phyloP scores from a whole-genome alignment of 164 flowering plant species.

The Kingdonia uniflora region DNA sequence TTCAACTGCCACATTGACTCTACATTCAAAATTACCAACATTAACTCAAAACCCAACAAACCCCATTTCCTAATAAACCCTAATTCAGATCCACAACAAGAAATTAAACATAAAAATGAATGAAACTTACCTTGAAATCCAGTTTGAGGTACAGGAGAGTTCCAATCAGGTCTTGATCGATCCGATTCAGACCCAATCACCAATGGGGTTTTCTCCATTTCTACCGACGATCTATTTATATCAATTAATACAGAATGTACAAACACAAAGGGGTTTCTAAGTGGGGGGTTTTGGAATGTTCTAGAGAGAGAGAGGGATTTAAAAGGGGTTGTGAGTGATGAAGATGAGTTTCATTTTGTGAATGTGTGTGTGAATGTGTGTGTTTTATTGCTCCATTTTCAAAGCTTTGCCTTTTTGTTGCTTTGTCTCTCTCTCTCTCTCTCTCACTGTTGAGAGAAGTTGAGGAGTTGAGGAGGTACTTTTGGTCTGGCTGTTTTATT shows the following conservation, averaged over 20 bases:
- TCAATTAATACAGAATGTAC: constrained; percentile 6
- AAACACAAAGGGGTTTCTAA: neutral
- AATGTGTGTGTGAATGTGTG: no score
- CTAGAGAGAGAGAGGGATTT: constrained; percentile 12
- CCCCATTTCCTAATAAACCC: constrained; percentile 13
- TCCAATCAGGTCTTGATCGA: constrained; percentile 32
- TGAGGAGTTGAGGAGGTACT: neutral
- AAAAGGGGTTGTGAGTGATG: neutral
- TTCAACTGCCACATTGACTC: constrained; percentile 58
- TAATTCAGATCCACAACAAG: constrained; percentile 2
- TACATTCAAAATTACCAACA: constrained; percentile 16
- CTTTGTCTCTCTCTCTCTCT: constrained; percentile 5
- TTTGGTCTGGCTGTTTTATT: constrained; percentile 4
- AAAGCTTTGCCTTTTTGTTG: constrained; percentile 8
- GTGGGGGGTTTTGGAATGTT: constrained; percentile 3
- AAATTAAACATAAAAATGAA: constrained; percentile 6
- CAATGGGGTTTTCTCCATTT: constrained; percentile 37
- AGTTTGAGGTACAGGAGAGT: constrained; percentile 25
- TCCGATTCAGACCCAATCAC: constrained; percentile 41
- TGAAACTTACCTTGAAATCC: constrained; percentile 52
- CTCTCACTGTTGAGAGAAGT: neutral
- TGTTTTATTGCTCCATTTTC: constrained; percentile 1
- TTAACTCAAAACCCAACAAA: constrained; percentile 8
- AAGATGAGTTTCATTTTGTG: no score
- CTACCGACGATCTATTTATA: neutral